Evolutionary conservation across 2,329 filamentous ascomycete genomes (phyloP).

Genomic region (Aspergillus uvarum): DNA sequence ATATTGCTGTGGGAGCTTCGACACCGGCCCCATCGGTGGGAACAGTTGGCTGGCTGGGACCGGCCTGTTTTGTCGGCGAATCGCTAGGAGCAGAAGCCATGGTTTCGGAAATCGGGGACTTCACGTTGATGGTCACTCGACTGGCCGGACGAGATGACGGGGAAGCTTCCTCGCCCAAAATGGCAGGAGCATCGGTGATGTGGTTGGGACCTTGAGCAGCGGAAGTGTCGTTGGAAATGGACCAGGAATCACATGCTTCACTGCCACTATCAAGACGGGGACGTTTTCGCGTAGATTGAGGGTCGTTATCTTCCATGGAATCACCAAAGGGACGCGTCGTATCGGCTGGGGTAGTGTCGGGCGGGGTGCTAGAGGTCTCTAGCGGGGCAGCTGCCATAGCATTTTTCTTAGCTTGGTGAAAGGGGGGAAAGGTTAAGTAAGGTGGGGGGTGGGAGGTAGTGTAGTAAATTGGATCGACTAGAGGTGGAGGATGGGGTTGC

Average conservation of each 20-base stretch:
- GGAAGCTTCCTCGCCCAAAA: conserved; percentile 28
- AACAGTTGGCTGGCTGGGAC: conserved; percentile 14
- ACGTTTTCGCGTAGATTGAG: conserved; percentile 46
- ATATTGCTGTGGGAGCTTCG: conserved; percentile 34
- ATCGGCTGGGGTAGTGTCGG: conserved; percentile 34
- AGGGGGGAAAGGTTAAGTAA: background rate
- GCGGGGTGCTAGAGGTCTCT: conserved; percentile 46
- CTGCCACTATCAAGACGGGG: conserved; percentile 49
- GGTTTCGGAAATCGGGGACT: conserved; percentile 31
- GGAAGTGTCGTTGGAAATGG: conserved; percentile 28
- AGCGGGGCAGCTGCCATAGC: conserved; percentile 48
- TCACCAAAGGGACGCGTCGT: conserved; percentile 31
- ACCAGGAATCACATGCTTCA: conserved; percentile 35
- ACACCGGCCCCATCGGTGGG: conserved; percentile 20
- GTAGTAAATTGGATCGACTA: background rate
- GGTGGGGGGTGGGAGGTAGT: conserved; percentile 3
- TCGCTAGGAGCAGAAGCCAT: conserved; percentile 19
- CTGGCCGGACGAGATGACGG: conserved; percentile 39
- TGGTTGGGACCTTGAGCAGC: conserved; percentile 18
- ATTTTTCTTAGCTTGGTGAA: conserved; percentile 33
- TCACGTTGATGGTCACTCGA: conserved; percentile 51
- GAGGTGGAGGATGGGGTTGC: conserved; percentile 2
- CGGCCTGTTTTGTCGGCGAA: conserved; percentile 16
- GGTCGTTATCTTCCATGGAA: conserved; percentile 43
- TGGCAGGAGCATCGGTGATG: conserved; percentile 30